Conservation (phyloP, 2,329 filamentous ascomycete species). For the Chaetomiaceae sp. region DNA sequence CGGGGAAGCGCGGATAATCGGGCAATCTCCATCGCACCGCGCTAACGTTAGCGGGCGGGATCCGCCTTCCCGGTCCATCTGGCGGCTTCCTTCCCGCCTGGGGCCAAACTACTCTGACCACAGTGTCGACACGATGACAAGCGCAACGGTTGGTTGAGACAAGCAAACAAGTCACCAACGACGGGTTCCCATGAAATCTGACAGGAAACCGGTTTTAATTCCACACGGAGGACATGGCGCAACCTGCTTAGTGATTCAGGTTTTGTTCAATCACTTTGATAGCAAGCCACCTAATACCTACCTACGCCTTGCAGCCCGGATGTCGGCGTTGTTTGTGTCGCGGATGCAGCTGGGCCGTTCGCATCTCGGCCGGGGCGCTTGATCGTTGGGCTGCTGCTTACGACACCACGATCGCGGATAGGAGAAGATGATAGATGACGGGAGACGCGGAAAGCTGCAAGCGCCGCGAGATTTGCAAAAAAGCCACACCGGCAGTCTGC, state of each 20-base stretch:
- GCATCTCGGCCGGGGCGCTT: conserved; percentile 8
- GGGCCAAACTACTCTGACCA: too few species aligned
- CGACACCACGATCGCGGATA: too few species aligned
- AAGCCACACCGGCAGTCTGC: conserved; percentile 7
- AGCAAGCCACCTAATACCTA: not conserved
- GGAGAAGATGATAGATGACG: too few species aligned
- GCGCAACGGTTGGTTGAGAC: too few species aligned
- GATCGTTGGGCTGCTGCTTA: not conserved
- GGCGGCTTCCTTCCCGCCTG: conserved; percentile 6
- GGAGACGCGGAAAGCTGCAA: not conserved
- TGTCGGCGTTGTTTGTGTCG: not conserved
- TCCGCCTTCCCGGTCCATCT: conserved; percentile 2
- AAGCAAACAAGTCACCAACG: too few species aligned
- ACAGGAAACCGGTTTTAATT: too few species aligned
- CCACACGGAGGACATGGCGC: too few species aligned
- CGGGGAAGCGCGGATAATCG: not conserved
- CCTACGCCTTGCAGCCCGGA: not conserved
- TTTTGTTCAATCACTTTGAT: too few species aligned
- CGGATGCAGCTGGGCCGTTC: conserved; percentile 4
- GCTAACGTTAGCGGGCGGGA: conserved; percentile 1
- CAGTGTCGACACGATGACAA: too few species aligned
- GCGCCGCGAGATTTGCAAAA: not conserved
- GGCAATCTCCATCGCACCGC: not conserved
- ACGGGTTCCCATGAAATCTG: too few species aligned
- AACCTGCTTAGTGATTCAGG: too few species aligned